phyloP scores from a whole-genome alignment of 176 grass and related monocot species.

The Cenchrus fungigraminus region DNA sequence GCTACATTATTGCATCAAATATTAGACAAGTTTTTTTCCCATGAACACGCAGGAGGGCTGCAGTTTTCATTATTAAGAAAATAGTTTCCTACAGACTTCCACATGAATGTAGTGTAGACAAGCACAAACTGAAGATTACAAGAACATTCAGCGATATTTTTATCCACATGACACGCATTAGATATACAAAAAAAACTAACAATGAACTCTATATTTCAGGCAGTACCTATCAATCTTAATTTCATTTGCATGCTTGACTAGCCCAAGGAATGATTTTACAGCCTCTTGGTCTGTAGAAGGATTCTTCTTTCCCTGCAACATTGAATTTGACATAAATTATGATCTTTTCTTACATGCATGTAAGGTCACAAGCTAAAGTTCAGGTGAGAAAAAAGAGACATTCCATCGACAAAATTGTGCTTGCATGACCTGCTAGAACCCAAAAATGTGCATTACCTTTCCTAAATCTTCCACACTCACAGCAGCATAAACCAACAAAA shows the following conservation, averaged over 20 bases:
- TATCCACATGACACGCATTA: slow-evolving; percentile 11
- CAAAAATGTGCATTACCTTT: slow-evolving; percentile 18
- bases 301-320: slow-evolving; percentile 90
- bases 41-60: neutral
- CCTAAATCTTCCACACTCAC: slow-evolving; percentile 23
- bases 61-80: neutral
- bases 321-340: slow-evolving; percentile 8
- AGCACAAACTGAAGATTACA: neutral
- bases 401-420: slow-evolving; percentile 6
- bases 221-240: slow-evolving; percentile 84
- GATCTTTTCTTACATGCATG: slow-evolving; percentile 5
- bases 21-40: neutral
- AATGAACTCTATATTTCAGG: neutral
- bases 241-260: slow-evolving; percentile 71
- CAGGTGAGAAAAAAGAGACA: slow-evolving; percentile 16
- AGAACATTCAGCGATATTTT: slow-evolving; percentile 1
- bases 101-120: neutral
- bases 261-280: slow-evolving; percentile 75
- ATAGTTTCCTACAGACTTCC: neutral
- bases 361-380: neutral
- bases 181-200: neutral
- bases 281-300: slow-evolving; percentile 69
- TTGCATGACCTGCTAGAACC: neutral
- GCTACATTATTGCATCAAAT: slow-evolving; percentile 7
- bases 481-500: neutral